A percentile compares a stretch with the other conserved stretches of the same genome.
Evolutionary conservation across 108 stramenopile species (phyloP).

Genomic region (Cyclotella baltica): DNA sequence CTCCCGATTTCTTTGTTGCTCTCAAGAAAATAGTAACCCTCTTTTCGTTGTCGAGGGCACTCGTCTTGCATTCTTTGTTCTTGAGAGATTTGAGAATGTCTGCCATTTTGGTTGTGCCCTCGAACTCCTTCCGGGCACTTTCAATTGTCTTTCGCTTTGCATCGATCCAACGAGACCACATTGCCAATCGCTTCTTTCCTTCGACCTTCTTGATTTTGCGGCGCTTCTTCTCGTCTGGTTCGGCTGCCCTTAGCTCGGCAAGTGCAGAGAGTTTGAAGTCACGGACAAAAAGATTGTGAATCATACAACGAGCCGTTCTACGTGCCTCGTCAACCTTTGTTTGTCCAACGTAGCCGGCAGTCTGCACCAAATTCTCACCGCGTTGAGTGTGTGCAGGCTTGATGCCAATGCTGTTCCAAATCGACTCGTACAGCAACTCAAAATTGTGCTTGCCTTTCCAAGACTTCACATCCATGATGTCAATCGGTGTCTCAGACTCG

Average conservation of each 20-base stretch:
- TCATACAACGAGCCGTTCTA: not conserved
- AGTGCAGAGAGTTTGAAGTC: not conserved
- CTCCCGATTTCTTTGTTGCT: not conserved
- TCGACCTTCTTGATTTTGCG: not conserved
- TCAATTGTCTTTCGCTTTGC: not conserved
- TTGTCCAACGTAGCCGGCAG: not conserved
- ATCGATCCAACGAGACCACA: not conserved
- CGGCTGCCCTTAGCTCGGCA: not conserved
- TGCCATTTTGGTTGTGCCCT: not conserved
- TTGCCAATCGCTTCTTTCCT: not conserved
- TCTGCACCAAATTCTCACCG: conserved; percentile 10
- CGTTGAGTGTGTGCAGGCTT: not conserved
- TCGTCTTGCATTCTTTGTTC: not conserved
- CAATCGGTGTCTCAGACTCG: not conserved
- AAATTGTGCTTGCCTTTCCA: not conserved
- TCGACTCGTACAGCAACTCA: not conserved
- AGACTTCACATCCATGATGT: not conserved
- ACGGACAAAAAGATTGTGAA: not conserved
- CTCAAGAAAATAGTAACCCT: not conserved
- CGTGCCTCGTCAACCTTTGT: conserved; percentile 4
- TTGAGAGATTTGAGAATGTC: not conserved
- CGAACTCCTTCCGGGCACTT: not conserved
- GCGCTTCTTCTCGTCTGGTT: not conserved
- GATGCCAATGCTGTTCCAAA: not conserved
- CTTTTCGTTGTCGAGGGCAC: not conserved